Evolutionary conservation across 2,329 filamentous ascomycete genomes (phyloP), one percentile per base, ranked within the genome.

Genomic region (Podosphaera xanthii): DNA sequence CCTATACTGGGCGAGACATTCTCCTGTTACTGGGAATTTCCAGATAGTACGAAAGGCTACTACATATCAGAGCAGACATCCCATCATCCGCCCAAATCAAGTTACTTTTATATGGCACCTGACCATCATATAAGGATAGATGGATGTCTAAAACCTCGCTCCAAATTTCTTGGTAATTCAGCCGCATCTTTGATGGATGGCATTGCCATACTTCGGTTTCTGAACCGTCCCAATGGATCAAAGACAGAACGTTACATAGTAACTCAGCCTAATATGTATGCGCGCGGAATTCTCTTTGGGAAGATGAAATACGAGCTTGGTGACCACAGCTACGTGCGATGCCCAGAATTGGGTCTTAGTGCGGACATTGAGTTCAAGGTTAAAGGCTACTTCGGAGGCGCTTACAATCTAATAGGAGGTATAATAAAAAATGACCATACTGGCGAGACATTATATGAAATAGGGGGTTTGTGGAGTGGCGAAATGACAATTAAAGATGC

Each of bases 241-340:
- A 78, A 75, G 63, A 86, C 86, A 60, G 92, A 98, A 73, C 78
- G 83, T 83, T 97, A 95, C 72, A 87, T 94, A 67, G 73, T 97
- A 58, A 97, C 92, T 3, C 92, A 98, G 69, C 92, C 92, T 22
- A 98, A 98, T 74, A 98, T 98, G 89, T 98, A 98, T 71, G 92
- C 91, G 31, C 81, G 92, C 62, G 91, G 92, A 42, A 97, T 98
- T 61, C 76, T 98, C 7, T 96, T 98, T 67, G 92, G 92, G 55
- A 97, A 96, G 71, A 97, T 98, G 92, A 97, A 96, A 72, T 98
- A 97, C 71, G 92, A 98, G 74, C 81, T 98, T 6, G 92, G 91
- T 63, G 91, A 97, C 70, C 90, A 95, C 73, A 95, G 90, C 70
- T 87, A 89, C 66, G 87, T 98, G 30, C 80, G 84, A 64, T 97